phyloP scores from a whole-genome alignment of 73 alveolate genomes.

The Blepharisma japonicum region DNA sequence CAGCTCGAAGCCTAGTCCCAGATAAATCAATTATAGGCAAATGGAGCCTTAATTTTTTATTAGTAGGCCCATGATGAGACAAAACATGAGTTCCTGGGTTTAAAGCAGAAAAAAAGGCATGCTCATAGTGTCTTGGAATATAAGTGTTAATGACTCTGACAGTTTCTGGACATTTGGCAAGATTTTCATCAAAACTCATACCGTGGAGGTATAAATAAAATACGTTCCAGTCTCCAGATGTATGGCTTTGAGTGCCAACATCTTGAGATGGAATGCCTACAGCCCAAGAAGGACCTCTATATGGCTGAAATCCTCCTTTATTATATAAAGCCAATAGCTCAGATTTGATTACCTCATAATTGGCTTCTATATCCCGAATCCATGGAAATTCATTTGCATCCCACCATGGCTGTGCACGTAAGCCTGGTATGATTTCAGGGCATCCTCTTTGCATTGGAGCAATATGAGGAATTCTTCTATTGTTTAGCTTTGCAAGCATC shows the following conservation, averaged over 20 bases:
- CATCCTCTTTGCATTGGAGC: slow-evolving; percentile 73
- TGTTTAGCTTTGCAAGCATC: slow-evolving; percentile 63
- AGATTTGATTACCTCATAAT: slow-evolving; percentile 49
- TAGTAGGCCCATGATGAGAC: slow-evolving; percentile 86
- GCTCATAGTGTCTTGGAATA: slow-evolving; percentile 75
- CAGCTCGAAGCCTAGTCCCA: slow-evolving; percentile 75
- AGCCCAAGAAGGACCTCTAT: slow-evolving; percentile 81
- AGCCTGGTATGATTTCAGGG: slow-evolving; percentile 81
- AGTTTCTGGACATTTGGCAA: slow-evolving; percentile 71
- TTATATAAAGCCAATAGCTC: slow-evolving; percentile 56
- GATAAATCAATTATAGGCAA: slow-evolving; percentile 63
- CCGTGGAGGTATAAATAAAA: slow-evolving; percentile 75
- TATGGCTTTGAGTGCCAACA: slow-evolving; percentile 68
- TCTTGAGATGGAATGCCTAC: slow-evolving; percentile 59
- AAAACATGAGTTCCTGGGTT: slow-evolving; percentile 77
- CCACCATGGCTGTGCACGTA: slow-evolving; percentile 71
- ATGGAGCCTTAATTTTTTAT: slow-evolving; percentile 77
- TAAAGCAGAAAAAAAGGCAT: slow-evolving; percentile 76
- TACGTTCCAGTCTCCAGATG: slow-evolving; percentile 85
- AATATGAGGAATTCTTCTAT: slow-evolving; percentile 46
- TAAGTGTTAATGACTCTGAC: slow-evolving; percentile 54
- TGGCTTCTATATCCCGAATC: slow-evolving; percentile 54
- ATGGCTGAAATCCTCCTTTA: slow-evolving; percentile 74
- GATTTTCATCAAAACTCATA: slow-evolving; percentile 70
- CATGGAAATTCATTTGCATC: slow-evolving; percentile 62